Evolutionary conservation across 2,329 filamentous ascomycete genomes (phyloP), one percentile per base, ranked within the genome.

Genomic region (Alternaria triticina): DNA sequence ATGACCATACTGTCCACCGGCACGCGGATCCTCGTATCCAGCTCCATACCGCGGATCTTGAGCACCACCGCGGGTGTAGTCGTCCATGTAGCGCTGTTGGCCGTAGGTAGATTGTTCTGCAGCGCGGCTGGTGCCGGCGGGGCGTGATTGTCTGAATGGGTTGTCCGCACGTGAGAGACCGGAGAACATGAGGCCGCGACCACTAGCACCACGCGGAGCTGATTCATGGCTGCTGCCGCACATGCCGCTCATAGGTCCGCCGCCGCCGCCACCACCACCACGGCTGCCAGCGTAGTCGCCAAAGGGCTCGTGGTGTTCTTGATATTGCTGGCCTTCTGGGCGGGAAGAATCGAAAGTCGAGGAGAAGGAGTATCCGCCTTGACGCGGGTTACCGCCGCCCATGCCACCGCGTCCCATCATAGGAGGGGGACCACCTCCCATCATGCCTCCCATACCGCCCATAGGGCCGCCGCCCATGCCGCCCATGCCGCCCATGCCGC

Each of bases 101-200:
- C 13, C 20, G 33, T 44, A 54, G n/a, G 11, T 13, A 22, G 52
- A n/a, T 12, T 20, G 22, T 8, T 52, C 28, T n/a, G 1, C 4
- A 1, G 33, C 6, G 33, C 33, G 15, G 15, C 15, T 10, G 0
- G 15, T 2, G 0, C 15, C 7, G 3, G 33, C 0, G 5, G 2
- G 17, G 36, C 36, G 36, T 6, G 36, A 40, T 5, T 40, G 36
- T 3, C 36, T 3, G 17, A 51, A 51, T 0, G 17, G 28, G 17
- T 51, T 52, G 11, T 52, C 49, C 40, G 49, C 49, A 30, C 20
- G 13, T 25, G 49, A 23, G 33, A 52, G 30, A 15, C 49, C 49
- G 33, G 49, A 36, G 20, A 44, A 54, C 36, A 54, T 28, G 52
- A 40, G 7, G 13, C 49, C 49, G 3, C 52, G 40, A 10, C 51